Evolutionary conservation across 2,329 filamentous ascomycete species (phyloP).

Genomic region (Tricladium varicosporioides): DNA sequence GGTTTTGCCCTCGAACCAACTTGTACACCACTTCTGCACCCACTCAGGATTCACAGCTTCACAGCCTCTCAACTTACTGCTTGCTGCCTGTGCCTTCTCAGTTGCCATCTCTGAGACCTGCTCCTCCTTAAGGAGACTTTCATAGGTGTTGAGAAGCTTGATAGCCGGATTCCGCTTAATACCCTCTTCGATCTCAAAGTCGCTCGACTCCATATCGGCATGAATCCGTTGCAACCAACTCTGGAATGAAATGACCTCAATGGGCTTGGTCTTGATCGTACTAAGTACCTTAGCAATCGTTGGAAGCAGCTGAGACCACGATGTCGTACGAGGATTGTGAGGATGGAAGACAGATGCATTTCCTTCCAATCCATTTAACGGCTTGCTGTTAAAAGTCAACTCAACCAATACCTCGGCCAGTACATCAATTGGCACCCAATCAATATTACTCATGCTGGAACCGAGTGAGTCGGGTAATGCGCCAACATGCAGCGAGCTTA

Average conservation of each 20-base stretch:
- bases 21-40: neutral
- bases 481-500: neutral
- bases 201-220: neutral
- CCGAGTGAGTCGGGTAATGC: slow-evolving; percentile 12
- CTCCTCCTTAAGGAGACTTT: neutral
- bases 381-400: slow-evolving; percentile 14
- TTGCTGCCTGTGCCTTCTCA: neutral
- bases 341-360: slow-evolving; percentile 1
- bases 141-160: neutral
- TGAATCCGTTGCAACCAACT: neutral
- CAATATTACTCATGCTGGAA: slow-evolving; percentile 35
- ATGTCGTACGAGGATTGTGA: neutral
- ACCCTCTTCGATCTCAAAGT: neutral
- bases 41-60: neutral
- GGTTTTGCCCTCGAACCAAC: neutral
- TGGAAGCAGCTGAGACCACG: slow-evolving; percentile 1
- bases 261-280: neutral
- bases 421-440: slow-evolving; percentile 45
- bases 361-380: neutral
- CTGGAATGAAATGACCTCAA: neutral
- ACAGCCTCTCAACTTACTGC: neutral
- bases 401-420: slow-evolving; percentile 38
- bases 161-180: neutral
- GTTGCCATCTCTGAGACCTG: neutral
- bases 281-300: neutral